phyloP scores from a whole-genome alignment of 805 yeast genomes.

The Millerago galiae region DNA sequence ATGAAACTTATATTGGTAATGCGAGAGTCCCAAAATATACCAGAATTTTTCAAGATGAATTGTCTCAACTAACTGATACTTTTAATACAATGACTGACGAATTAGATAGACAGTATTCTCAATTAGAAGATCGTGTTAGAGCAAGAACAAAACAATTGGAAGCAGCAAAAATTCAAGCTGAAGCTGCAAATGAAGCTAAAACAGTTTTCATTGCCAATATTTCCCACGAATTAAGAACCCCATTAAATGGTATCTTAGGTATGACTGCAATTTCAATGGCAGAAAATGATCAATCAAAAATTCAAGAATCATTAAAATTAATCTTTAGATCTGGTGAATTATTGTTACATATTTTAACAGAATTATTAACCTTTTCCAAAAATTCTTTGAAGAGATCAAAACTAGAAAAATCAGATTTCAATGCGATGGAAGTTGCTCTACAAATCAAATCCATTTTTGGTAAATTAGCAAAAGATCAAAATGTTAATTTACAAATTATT shows the following conservation, averaged over 20 bases:
- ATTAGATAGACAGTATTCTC: slow-evolving; percentile 73
- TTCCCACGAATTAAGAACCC: slow-evolving; percentile 91
- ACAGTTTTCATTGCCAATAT: slow-evolving; percentile 90
- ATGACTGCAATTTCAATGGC: slow-evolving; percentile 93
- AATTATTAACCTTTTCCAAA: slow-evolving; percentile 84
- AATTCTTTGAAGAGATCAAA: slow-evolving; percentile 80
- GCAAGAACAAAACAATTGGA: slow-evolving; percentile 85
- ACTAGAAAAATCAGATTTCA: slow-evolving; percentile 77
- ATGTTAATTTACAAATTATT: slow-evolving; percentile 58
- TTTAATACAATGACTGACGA: slow-evolving; percentile 90
- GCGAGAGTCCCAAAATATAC: slow-evolving; percentile 40
- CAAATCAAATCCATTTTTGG: slow-evolving; percentile 84
- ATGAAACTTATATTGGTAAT: slow-evolving; percentile 28
- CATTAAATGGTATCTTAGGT: slow-evolving; percentile 92
- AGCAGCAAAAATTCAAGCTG: slow-evolving; percentile 83
- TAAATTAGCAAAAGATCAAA: slow-evolving; percentile 70
- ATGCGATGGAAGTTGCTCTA: slow-evolving; percentile 70
- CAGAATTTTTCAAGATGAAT: slow-evolving; percentile 68
- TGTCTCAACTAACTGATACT: slow-evolving; percentile 81
- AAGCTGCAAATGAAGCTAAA: slow-evolving; percentile 93
- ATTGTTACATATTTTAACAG: slow-evolving; percentile 82
- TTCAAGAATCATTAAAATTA: slow-evolving; percentile 70
- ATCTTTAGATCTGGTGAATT: slow-evolving; percentile 91
- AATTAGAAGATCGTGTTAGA: slow-evolving; percentile 81
- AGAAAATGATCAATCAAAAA: slow-evolving; percentile 61